A percentile compares a stretch with the other conserved stretches of the same genome.
Conservation (phyloP, 1,139 yeast species). For the Kodamaea derodonti region DNA sequence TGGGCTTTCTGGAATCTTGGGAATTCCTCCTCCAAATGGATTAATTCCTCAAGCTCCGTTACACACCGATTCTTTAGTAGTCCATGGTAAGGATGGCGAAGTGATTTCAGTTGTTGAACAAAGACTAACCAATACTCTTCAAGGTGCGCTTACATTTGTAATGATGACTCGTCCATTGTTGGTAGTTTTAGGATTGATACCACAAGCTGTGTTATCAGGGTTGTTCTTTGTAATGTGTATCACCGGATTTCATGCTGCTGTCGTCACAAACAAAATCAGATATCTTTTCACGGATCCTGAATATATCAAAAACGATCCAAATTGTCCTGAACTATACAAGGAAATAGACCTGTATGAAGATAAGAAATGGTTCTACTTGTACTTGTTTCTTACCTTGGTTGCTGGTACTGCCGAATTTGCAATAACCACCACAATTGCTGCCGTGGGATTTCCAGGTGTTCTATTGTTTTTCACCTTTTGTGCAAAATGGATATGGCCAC, state of each 20-base stretch:
- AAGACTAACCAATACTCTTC: conserved; percentile 75
- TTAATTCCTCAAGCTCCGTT: conserved; percentile 95
- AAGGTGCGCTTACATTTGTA: conserved; percentile 78
- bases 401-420: conserved; percentile 82
- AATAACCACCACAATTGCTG: conserved; percentile 82
- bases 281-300: conserved; percentile 63
- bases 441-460: conserved; percentile 92
- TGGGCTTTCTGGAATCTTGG: conserved; percentile 79
- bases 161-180: conserved; percentile 89
- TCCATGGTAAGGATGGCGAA: conserved; percentile 46
- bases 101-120: conserved; percentile 78
- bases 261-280: conserved; percentile 57
- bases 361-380: conserved; percentile 51
- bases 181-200: conserved; percentile 77
- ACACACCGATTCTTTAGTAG: conserved; percentile 77
- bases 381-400: conserved; percentile 53
- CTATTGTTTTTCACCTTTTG: conserved; percentile 53
- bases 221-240: conserved; percentile 91
- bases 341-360: conserved; percentile 31
- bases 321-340: conserved; percentile 35
- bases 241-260: conserved; percentile 68
- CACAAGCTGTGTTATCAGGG: conserved; percentile 92
- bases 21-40: conserved; percentile 95
- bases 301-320: conserved; percentile 31
- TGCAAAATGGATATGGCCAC: conserved; percentile 68